Evolutionary conservation across 805 yeast genomes (phyloP), one percentile per base, ranked within the genome.

Genomic region (Torulaspora quercuum): DNA sequence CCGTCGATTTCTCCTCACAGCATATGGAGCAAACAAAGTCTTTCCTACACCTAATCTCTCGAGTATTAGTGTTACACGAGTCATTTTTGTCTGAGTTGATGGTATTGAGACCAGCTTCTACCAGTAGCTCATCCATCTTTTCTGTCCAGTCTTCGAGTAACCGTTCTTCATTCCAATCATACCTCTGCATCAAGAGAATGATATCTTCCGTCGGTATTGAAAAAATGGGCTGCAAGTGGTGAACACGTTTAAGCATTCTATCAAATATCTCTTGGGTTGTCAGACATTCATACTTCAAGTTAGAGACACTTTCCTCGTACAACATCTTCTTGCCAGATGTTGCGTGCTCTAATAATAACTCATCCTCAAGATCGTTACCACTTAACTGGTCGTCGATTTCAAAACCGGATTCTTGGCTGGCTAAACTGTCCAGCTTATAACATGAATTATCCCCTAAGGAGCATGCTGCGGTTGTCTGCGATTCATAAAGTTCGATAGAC

Each of bases 21-120:
- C 96, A 89, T n/a, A 89, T 78, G 10, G 59, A 50, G 55, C 96
- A 87, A 17, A 56, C 43, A 45, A 68, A 75, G 8, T 55, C 53
- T 0, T 61, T 49, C 26, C 38, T 39, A 15, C 37, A 29, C 24
- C 33, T 44, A 21, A 49, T 43, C 9, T 44, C 50, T 29, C 53
- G 46, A 14, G 25, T 24, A 13, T 16, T 22, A 12, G 10, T 25
- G 15, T 13, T 28, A 6, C 14, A 22, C 4, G 14, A 7, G 9
- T 27, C 35, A n/a, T 8, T 15, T 21, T 25, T 27, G 11, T 11
- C n/a, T 3, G 22, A 16, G 2, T 27, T 13, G 7, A 13, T 21
- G 4, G 45, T 39, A 25, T 34, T 45, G 26, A 70, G 32, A 6
- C 74, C 72, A 4, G 61, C 64, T 9, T 52, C 55, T 2, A 41